These are phyloP conservation scores for Biscogniauxia sp. DNA, from an alignment of 2,329 filamentous ascomycete species.

Conservation along the genomic window DNA sequence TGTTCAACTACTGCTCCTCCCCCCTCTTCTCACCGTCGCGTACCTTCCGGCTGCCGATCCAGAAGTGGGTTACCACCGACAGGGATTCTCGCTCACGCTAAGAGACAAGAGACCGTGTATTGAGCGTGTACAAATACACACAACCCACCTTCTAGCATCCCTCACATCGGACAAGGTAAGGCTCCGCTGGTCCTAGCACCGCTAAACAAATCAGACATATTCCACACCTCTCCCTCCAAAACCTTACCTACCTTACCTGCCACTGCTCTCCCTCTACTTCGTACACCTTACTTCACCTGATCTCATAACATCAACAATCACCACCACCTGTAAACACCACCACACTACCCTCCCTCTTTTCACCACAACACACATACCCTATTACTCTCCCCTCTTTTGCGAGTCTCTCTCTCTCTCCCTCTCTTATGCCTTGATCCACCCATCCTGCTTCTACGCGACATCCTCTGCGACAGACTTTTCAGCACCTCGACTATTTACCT, in stretches of 20 bases:
- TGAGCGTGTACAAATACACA: neutral
- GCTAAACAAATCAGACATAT: neutral
- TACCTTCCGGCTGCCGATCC: neutral
- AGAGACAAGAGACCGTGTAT: neutral
- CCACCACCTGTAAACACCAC: neutral
- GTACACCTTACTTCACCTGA: neutral
- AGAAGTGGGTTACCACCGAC: neutral
- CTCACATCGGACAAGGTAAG: neutral
- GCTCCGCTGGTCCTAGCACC: neutral
- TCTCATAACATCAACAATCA: neutral
- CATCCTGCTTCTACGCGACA: neutral
- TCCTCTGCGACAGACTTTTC: slow-evolving; percentile 2
- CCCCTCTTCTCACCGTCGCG: no score
- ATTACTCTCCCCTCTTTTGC: neutral
- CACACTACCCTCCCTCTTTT: neutral
- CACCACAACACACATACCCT: neutral
- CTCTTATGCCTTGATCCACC: neutral
- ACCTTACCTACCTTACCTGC: neutral
- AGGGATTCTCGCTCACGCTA: neutral
- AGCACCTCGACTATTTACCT: slow-evolving; percentile 1
- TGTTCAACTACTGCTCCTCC: no score
- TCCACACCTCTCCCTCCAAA: slow-evolving; percentile 3
- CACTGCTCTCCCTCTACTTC: no score
- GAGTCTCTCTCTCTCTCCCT: neutral
- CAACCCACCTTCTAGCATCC: neutral